These are phyloP conservation scores for Dentipellis sp. DNA, from an alignment of 768 basidiomycete species.

Conservation along the genomic window DNA sequence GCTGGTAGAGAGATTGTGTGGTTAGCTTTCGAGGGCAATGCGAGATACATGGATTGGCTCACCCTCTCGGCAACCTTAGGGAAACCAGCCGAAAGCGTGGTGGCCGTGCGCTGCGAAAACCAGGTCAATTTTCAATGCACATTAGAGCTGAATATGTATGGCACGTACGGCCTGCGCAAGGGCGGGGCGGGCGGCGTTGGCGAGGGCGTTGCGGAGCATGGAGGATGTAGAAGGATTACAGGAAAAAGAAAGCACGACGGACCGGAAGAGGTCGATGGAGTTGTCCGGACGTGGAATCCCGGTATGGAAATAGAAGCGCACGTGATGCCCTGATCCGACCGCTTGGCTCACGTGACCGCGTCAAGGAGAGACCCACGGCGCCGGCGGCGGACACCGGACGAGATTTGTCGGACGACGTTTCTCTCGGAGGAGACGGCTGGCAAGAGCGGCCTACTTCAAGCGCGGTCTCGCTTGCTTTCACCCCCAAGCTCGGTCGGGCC, in stretches of 20 bases:
- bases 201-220: slow-evolving; percentile 64
- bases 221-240: slow-evolving; percentile 20
- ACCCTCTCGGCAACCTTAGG: slow-evolving; percentile 68
- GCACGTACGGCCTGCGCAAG: slow-evolving; percentile 42
- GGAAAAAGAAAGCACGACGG: slow-evolving; percentile 22
- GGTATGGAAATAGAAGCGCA: background rate
- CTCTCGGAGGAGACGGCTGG: background rate
- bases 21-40: no score
- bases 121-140: background rate
- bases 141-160: background rate
- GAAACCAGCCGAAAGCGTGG: slow-evolving; percentile 72
- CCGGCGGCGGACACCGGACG: background rate
- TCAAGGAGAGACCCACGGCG: background rate
- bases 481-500: no score
- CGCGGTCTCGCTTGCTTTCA: background rate
- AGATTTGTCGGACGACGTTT: background rate
- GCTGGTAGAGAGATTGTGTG: slow-evolving; percentile 28
- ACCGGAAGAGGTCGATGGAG: background rate
- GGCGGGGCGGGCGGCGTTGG: slow-evolving; percentile 45
- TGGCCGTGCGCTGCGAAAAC: slow-evolving; percentile 49
- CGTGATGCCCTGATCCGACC: background rate
- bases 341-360: background rate
- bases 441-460: background rate
- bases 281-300: background rate
- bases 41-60: slow-evolving; percentile 16